Evolutionary conservation across 805 yeast species (phyloP), one percentile per base, ranked within the genome.

Genomic region (Pichia exigua): DNA sequence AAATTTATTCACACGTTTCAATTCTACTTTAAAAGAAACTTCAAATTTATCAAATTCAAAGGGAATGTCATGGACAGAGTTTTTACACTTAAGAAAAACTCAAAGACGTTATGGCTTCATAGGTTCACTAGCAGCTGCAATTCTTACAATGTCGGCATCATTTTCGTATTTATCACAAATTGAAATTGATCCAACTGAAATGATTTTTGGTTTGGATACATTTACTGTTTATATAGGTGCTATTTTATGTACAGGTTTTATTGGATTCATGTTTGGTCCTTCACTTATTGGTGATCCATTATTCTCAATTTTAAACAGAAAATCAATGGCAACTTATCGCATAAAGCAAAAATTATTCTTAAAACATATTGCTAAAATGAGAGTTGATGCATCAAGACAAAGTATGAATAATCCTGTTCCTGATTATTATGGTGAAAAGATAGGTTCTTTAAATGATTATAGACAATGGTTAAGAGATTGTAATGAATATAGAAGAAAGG

Each of bases 351-450:
- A 82, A 57, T 73, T 77, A 41, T 94, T 92, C 60, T 73, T 92
- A 65, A 77, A 78, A 57, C 92, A 81, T 63, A 77, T 94, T 56
- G 80, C 78, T 59, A 74, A 74, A 52, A 85, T 89, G 69, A 77
- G 99, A 62, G 97, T 91, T 30, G 96, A 94, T 71, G 96, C 99
- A 21, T 78, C 91, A 20, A 81, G 86, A 51, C 97, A 91, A 71
- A 81, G 90, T 62, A 85, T 90, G 70, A 78, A 87, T 50, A 94
- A 92, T 69, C 98, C 98, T 15, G 95, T 94, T 45, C 97, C 97
- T n/a, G 99, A 94, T 69, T 94, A 90, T 71, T 94, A 94, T 65
- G 99, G 99, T 42, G 99, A 94, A 71, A 87, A 87, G 69, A 91
- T 94, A 55, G 88, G 89, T 49, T 85, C 95, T 49, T 70, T 92